These are phyloP conservation scores for Myxozyma neotropica DNA, from an alignment of 805 yeast genomes.

Conservation along the genomic window DNA sequence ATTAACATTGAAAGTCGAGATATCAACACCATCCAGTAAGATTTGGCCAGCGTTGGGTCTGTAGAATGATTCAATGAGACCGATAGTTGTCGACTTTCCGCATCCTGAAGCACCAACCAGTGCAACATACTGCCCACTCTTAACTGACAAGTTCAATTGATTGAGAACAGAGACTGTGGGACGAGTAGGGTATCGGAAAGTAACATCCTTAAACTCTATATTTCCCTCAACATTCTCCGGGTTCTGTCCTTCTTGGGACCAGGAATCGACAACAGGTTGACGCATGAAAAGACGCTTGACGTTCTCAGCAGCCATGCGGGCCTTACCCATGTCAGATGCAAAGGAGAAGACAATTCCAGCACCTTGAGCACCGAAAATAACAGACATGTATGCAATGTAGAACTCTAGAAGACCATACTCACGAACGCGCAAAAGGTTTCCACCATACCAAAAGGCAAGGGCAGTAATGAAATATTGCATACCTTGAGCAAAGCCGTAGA, in stretches of 20 bases:
- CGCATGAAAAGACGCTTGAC: constrained; percentile 42
- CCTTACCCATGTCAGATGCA: constrained; percentile 52
- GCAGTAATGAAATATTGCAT: constrained; percentile 48
- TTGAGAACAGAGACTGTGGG: constrained; percentile 38
- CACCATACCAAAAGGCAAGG: constrained; percentile 51
- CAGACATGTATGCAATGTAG: constrained; percentile 47
- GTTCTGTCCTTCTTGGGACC: constrained; percentile 39
- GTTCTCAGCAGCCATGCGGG: constrained; percentile 44
- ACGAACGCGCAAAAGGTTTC: constrained; percentile 42
- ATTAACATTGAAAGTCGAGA: constrained; percentile 53
- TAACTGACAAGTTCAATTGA: constrained; percentile 44
- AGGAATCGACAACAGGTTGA: constrained; percentile 45
- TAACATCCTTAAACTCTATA: constrained; percentile 52
- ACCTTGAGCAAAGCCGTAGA: constrained; percentile 47
- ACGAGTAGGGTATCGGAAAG: constrained; percentile 41
- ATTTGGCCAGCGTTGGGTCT: constrained; percentile 54
- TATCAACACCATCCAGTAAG: constrained; percentile 55
- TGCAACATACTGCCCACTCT: constrained; percentile 84
- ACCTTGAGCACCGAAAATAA: constrained; percentile 49
- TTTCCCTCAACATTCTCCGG: constrained; percentile 48
- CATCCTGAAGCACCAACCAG: constrained; percentile 83
- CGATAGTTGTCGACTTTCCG: constrained; percentile 51
- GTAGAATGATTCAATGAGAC: constrained; percentile 58
- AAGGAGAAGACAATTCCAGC: constrained; percentile 48
- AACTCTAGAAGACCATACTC: constrained; percentile 42